Base-by-base conservation (phyloP, 1,284 basidiomycete genomes). In the Sanguinoderma infundibulare region DNA sequence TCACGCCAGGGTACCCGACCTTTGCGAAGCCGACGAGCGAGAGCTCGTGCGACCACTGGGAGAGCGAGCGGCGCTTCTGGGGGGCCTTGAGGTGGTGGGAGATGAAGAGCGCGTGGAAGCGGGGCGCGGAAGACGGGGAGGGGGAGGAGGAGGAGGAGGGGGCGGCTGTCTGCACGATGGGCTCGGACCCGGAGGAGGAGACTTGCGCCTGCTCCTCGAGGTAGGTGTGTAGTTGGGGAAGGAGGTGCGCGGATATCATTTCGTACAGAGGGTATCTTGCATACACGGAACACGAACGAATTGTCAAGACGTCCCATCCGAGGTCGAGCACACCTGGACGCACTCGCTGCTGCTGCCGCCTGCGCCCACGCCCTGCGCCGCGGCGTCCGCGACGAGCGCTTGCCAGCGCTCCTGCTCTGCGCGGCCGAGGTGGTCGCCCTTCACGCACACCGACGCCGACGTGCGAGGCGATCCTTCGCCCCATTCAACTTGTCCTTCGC, bases 21-120 rank as follows among this genome's bases (percentile, higher is more conserved):
- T 92, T 92, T 5, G 87, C 85, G 69, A 91, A 92, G 0, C 90
- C 90, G 0, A 76, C 70, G 17, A 92, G 70, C 1, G 77, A 77
- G 32, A 90, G 81, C 24, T 83, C 79, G 17, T 81, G 79, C 0
- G 85, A 82, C 81, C 90, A 87, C 28, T 81, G 75, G 64, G 85
- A 79, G 15, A 92, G 79, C 57, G 82, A 79, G 35, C 87, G 84
- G 17, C 90, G 84, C 72, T 92, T 93, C 30, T 81, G 83, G 0
- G 86, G 81, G 0, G 90, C 87, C 50, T 89, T 78, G 55, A 92
- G 83, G 71, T 91, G 91, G 73, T 92, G 90, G 0, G 90, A 91
- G 5, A 86, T 88, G 58, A 92, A 79, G 6, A 92, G 81, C 28
- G 83, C 83, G 70, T 92, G 90, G 63, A 82, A 85, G 34, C 54